A percentile compares a stretch with the other conserved stretches of the same genome.
Evolutionary conservation across 192 early-diverging fungal genomes (phyloP).

Genomic region (Thamnidium elegans): DNA sequence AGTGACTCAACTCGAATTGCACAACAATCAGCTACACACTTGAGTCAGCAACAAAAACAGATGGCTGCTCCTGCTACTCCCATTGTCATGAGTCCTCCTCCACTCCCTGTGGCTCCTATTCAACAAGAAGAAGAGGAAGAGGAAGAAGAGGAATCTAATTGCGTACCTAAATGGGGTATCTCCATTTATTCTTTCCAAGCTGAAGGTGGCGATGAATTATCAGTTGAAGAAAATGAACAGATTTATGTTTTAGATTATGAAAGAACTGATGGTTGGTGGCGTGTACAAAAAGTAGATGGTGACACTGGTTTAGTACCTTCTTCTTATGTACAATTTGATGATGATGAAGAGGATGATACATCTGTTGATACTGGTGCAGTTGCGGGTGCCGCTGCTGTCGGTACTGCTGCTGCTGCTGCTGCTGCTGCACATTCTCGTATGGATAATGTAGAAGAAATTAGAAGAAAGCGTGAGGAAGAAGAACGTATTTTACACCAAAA

Average conservation of each 20-base stretch:
- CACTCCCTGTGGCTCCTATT: background rate
- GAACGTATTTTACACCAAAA: slow-evolving; percentile 1
- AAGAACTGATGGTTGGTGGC: slow-evolving; percentile 89
- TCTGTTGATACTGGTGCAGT: slow-evolving; percentile 26
- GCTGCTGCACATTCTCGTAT: background rate
- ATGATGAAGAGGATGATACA: slow-evolving; percentile 28
- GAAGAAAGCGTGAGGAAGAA: slow-evolving; percentile 8
- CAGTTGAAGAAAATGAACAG: slow-evolving; percentile 78
- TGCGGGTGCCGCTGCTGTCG: slow-evolving; percentile 14
- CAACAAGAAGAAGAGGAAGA: slow-evolving; percentile 28
- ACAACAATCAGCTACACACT: slow-evolving; percentile 26
- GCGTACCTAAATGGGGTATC: slow-evolving; percentile 35
- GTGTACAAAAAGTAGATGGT: slow-evolving; percentile 54
- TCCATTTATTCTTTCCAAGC: slow-evolving; percentile 83
- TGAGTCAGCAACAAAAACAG: background rate
- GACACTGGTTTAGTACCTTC: slow-evolving; percentile 81
- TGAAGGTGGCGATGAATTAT: slow-evolving; percentile 83
- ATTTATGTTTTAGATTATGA: slow-evolving; percentile 81
- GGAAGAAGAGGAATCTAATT: slow-evolving; percentile 21
- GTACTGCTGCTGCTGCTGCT: slow-evolving; percentile 9
- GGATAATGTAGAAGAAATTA: slow-evolving; percentile 4
- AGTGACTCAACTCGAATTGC: slow-evolving; percentile 56
- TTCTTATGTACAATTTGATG: slow-evolving; percentile 62
- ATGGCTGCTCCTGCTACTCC: slow-evolving; percentile 10
- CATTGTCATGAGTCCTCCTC: background rate